Conservation (phyloP, 2,329 filamentous ascomycete species). For the Acephala macrosclerotiorum region DNA sequence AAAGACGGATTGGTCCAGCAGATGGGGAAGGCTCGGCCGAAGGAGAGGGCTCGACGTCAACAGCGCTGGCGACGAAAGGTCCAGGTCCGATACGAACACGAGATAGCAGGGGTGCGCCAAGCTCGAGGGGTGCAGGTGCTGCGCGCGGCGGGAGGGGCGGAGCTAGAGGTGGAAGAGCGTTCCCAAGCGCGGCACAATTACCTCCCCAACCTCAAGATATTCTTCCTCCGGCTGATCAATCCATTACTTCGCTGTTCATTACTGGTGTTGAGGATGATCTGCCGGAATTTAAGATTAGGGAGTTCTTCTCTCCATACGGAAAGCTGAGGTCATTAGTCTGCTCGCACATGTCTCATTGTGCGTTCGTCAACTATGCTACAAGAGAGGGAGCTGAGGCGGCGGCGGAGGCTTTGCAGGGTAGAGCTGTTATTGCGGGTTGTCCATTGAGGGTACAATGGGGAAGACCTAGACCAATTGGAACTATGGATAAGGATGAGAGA, state of each 20-base stretch:
- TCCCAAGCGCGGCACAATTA: conserved; percentile 75
- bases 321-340: conserved; percentile 93
- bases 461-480: conserved; percentile 89
- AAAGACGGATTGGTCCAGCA: conserved; percentile 73
- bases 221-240: conserved; percentile 80
- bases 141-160: conserved; percentile 49
- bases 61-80: conserved; percentile 55
- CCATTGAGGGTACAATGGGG: conserved; percentile 93
- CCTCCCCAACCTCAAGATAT: conserved; percentile 88
- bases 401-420: conserved; percentile 83
- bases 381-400: conserved; percentile 86
- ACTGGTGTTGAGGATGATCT: conserved; percentile 97
- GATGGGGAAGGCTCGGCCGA: conserved; percentile 50
- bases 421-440: conserved; percentile 88
- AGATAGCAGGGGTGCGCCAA: conserved; percentile 62
- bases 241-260: conserved; percentile 91
- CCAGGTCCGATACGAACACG: conserved; percentile 83
- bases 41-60: conserved; percentile 49
- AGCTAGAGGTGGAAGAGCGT: conserved; percentile 57
- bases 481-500: conserved; percentile 86
- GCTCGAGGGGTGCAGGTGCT: conserved; percentile 36
- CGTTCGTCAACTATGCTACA: conserved; percentile 93
- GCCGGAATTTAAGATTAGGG: conserved; percentile 88
- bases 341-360: conserved; percentile 96
- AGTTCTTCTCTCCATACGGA: conserved; percentile 88